Evolutionary conservation across 2,329 filamentous ascomycete genomes (phyloP).

Genomic region (Dendrostoma leiphaemia): DNA sequence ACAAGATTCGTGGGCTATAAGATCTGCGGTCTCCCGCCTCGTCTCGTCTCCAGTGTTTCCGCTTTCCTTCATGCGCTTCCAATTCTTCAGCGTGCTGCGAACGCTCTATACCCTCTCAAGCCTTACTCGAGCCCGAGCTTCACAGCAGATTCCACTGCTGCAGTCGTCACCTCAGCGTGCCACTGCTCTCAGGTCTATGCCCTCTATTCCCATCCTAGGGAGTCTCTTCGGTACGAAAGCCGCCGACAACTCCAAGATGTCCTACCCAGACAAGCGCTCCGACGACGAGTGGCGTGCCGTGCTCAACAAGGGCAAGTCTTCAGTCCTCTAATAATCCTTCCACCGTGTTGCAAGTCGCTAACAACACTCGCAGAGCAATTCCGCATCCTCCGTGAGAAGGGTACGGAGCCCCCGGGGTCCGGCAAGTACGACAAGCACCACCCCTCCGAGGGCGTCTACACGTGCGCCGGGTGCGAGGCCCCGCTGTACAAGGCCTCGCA

Average conservation of each 20-base stretch:
- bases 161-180: constrained; percentile 24
- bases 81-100: constrained; percentile 44
- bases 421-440: constrained; percentile 88
- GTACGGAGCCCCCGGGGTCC: constrained; percentile 78
- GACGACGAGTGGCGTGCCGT: constrained; percentile 88
- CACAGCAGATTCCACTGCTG: constrained; percentile 19
- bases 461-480: constrained; percentile 79
- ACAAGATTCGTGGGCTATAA: too few relatives aligned
- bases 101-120: constrained; percentile 46
- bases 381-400: constrained; percentile 86
- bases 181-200: constrained; percentile 58
- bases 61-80: constrained; percentile 49
- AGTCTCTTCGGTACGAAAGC: constrained; percentile 67
- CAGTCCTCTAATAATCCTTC: too few relatives aligned
- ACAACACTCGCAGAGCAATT: constrained; percentile 72
- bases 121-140: constrained; percentile 35
- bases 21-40: too few relatives aligned
- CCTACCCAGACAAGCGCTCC: constrained; percentile 76
- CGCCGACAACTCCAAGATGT: constrained; percentile 50
- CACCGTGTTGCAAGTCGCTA: not conserved
- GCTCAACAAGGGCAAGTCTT: constrained; percentile 55
- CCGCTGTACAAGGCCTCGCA: constrained; percentile 90
- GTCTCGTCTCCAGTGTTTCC: too few relatives aligned
- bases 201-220: constrained; percentile 74
- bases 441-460: constrained; percentile 74